Evolutionary conservation across 257 asterid species (phyloP).

Genomic region (Solanum medicagineum): DNA sequence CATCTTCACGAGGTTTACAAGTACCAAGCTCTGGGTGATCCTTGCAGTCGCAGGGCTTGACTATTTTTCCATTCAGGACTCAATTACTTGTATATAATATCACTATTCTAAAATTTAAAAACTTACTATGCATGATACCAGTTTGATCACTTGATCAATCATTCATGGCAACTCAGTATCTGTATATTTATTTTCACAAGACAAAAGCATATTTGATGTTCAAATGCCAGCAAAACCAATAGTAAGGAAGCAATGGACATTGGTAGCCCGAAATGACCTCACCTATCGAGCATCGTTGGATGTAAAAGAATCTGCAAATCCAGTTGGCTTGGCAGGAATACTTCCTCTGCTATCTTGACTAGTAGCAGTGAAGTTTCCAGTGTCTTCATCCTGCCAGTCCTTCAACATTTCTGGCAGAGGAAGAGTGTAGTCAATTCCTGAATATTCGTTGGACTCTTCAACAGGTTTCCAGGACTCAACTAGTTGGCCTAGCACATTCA

Average conservation of each 20-base stretch:
- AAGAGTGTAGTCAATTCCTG: slow-evolving; percentile 19
- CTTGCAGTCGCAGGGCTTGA: too few relatives aligned
- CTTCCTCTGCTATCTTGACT: slow-evolving; percentile 61
- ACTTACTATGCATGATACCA: neutral
- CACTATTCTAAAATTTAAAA: too few relatives aligned
- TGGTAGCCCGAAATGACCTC: neutral
- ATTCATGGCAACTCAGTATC: neutral
- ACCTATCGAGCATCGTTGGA: slow-evolving; percentile 54
- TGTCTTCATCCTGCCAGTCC: slow-evolving; percentile 52
- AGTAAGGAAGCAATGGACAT: neutral
- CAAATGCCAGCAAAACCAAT: neutral
- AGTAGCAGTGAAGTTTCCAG: slow-evolving; percentile 16
- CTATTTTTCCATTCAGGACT: neutral
- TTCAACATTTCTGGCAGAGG: slow-evolving; percentile 58
- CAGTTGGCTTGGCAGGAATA: slow-evolving; percentile 47
- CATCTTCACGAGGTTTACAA: too few relatives aligned
- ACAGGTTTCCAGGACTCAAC: slow-evolving; percentile 56
- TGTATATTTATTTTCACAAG: neutral
- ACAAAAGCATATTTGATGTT: neutral
- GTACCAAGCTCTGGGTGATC: too few relatives aligned
- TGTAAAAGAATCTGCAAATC: slow-evolving; percentile 50
- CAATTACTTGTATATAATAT: too few relatives aligned
- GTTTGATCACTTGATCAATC: neutral
- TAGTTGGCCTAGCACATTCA: slow-evolving; percentile 37
- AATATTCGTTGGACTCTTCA: slow-evolving; percentile 23